A percentile compares a stretch with the other conserved stretches of the same genome.
Evolutionary conservation across 2,329 filamentous ascomycete genomes (phyloP).

Genomic region (Aspergillus neotritici): DNA sequence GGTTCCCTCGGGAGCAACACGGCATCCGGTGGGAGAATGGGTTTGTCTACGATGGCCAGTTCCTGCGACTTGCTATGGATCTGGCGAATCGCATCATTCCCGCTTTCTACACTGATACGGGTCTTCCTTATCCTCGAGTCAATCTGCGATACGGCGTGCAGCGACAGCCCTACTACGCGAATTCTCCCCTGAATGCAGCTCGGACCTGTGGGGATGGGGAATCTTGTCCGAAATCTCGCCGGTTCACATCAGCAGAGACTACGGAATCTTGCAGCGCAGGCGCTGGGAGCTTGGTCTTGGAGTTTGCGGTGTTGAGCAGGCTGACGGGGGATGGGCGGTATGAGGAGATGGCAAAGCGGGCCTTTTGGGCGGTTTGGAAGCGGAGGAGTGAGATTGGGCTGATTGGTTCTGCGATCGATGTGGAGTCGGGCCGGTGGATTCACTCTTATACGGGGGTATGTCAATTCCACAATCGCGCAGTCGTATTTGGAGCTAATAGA

Average conservation of each 20-base stretch:
- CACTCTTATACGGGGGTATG: slow-evolving; percentile 70
- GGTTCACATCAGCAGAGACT: slow-evolving; percentile 55
- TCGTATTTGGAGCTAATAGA: not conserved
- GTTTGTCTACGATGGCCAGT: slow-evolving; percentile 80
- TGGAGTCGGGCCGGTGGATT: slow-evolving; percentile 85
- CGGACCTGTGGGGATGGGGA: slow-evolving; percentile 41
- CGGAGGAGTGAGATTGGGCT: slow-evolving; percentile 78
- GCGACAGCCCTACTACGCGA: slow-evolving; percentile 69
- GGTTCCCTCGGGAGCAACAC: slow-evolving; percentile 15
- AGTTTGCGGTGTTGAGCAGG: slow-evolving; percentile 85
- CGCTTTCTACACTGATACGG: slow-evolving; percentile 85
- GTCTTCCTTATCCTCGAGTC: slow-evolving; percentile 89
- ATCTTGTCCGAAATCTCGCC: slow-evolving; percentile 36
- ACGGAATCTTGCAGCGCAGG: slow-evolving; percentile 97
- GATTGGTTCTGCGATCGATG: slow-evolving; percentile 86
- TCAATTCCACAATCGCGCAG: slow-evolving; percentile 3
- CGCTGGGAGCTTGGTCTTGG: slow-evolving; percentile 88
- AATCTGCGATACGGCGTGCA: slow-evolving; percentile 79
- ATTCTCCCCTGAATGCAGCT: slow-evolving; percentile 66
- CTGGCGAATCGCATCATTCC: slow-evolving; percentile 78
- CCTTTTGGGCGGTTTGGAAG: slow-evolving; percentile 97
- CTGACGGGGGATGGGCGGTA: slow-evolving; percentile 83
- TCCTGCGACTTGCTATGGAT: slow-evolving; percentile 83
- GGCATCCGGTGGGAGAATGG: slow-evolving; percentile 67
- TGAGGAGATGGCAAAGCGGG: slow-evolving; percentile 80